Evolutionary conservation across 257 asterid genomes (phyloP).

Genomic region (Solanum peruvianum): DNA sequence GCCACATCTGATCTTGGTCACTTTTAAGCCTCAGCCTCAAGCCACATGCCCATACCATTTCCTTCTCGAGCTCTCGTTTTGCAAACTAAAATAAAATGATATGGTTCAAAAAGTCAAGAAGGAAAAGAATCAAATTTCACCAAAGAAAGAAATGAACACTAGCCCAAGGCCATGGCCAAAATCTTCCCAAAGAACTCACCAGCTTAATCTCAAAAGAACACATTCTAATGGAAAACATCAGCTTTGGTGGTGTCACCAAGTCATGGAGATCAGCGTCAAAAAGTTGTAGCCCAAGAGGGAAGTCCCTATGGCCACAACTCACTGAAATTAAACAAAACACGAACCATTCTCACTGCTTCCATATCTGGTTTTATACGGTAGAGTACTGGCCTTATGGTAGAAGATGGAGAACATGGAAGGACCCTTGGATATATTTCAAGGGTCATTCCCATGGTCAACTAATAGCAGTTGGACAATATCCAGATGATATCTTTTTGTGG

Average conservation of each 20-base stretch:
- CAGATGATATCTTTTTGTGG: background rate
- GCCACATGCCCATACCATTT: background rate
- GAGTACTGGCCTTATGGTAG: background rate
- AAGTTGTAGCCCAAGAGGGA: background rate
- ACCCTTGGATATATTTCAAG: conserved; percentile 1
- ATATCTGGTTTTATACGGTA: background rate
- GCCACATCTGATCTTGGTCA: background rate
- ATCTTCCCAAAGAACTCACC: conserved; percentile 20
- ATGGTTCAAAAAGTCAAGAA: background rate
- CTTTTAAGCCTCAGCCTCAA: background rate
- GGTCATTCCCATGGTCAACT: conserved; percentile 7
- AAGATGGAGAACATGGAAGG: background rate
- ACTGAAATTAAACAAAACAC: background rate
- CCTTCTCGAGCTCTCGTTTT: background rate
- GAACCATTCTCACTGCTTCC: background rate
- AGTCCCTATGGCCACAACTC: conserved; percentile 6
- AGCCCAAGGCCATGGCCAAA: conserved; percentile 17
- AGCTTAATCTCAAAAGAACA: conserved; percentile 2
- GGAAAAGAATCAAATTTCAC: background rate
- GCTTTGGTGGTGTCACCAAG: conserved; percentile 16
- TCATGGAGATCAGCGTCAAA: conserved; percentile 19
- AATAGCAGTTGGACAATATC: background rate
- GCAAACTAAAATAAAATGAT: background rate
- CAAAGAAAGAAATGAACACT: background rate
- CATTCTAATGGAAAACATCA: conserved; percentile 5